Conservation (phyloP, 1,284 basidiomycete species). For the Austroboletus niveus region DNA sequence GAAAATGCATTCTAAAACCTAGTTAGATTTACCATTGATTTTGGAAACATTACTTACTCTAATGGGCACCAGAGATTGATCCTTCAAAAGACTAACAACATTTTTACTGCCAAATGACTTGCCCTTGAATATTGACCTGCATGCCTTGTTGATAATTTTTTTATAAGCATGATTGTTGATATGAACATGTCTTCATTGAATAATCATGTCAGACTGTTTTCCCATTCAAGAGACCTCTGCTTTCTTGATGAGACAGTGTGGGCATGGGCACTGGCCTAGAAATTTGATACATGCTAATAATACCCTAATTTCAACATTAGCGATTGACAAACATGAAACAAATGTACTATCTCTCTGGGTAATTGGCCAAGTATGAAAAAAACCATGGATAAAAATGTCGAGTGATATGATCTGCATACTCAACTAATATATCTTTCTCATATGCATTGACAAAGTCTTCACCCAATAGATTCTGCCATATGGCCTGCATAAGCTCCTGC, state of each 20-base stretch:
- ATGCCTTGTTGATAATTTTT: background rate
- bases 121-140: background rate
- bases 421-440: constrained; percentile 24
- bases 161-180: background rate
- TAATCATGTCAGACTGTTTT: background rate
- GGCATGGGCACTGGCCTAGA: background rate
- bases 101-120: background rate
- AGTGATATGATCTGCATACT: constrained; percentile 20
- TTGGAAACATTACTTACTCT: background rate
- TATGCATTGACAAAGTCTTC: constrained; percentile 7
- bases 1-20: constrained; percentile 1
- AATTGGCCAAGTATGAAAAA: constrained; percentile 31
- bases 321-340: background rate
- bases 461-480: background rate
- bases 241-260: background rate
- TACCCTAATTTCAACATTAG: background rate
- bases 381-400: constrained; percentile 16
- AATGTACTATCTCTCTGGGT: constrained; percentile 32
- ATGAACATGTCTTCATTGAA: background rate
- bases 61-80: background rate
- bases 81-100: background rate
- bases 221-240: background rate
- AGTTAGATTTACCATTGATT: too few relatives aligned
- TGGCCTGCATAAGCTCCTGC: constrained; percentile 16
- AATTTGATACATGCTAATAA: background rate